Base-by-base conservation (phyloP, 306 rosid species). In the Dalbergia cochinchinensis region DNA sequence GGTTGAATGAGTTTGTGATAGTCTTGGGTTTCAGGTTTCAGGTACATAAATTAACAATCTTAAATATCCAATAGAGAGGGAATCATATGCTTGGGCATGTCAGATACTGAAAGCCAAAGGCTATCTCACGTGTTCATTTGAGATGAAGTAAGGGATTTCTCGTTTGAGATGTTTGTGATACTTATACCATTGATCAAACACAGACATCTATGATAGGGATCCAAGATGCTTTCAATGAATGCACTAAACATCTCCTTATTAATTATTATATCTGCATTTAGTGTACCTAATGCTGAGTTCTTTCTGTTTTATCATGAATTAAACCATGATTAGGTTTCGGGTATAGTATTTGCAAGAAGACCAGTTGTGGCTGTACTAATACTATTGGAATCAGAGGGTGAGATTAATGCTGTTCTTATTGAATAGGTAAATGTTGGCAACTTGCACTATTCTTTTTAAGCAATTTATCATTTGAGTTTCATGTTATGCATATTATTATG, bases 291-390 rank as follows among this genome's bases (percentile, higher is more conserved):
- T 78, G 33, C 57, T 71, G 72, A 44, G 82, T 79, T 83, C 44
- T 50, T 79, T 84, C 69, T 73, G 31, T 80, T 81, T 80, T 69
- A 72, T 58, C 80, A 71, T 82, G 62, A 83, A 86, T 80, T 88
- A 77, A 79, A 85, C 73, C 67, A 6, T 85, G 54, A 58, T 78
- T 86, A 94, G 99, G 87, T 94, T 86, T 97, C 97, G 82, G 99
- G 99, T 58, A 88, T 92, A 64, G 97, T 92, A 67, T 94, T 94
- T 90, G 97, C 99, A 15, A 86, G 99, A 79, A 97, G 99, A 85
- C 95, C 99, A 33, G 97, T 97, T 77, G 97, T 91, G 45, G 88
- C 97, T 15, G 85, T 92, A 74, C 85, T 94, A 77, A 89, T 94
- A 65, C 99, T 92, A 80, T 77, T 94, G 82, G 91, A 89, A 62